phyloP scores from a whole-genome alignment of 169 alveolate species.

The Amoebophrya sp. region DNA sequence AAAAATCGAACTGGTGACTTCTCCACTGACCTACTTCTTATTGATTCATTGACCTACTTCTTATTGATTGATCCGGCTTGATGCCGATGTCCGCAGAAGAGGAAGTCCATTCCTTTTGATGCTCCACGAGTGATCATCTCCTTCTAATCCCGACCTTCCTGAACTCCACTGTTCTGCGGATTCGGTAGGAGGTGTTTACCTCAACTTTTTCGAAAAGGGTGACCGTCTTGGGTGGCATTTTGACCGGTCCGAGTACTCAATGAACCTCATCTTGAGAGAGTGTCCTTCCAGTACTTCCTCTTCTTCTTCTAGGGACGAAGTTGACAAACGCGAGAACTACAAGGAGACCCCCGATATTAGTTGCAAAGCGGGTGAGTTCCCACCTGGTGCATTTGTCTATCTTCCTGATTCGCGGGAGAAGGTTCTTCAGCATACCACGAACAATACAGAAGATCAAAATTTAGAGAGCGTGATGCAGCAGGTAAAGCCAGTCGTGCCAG shows the following conservation, averaged over 20 bases:
- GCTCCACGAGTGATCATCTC: too few relatives aligned
- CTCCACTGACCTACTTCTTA: too few relatives aligned
- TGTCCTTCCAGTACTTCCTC: background rate
- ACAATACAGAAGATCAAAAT: background rate
- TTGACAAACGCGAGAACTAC: background rate
- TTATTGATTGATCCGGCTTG: too few relatives aligned
- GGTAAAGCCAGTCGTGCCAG: background rate
- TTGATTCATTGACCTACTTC: too few relatives aligned
- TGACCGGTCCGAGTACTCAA: conserved; percentile 30
- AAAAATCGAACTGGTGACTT: too few relatives aligned
- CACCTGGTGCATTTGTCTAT: background rate
- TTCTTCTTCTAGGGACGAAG: background rate
- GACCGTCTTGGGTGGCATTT: conserved; percentile 39
- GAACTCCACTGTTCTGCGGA: too few relatives aligned
- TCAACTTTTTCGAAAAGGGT: conserved; percentile 37
- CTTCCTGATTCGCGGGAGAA: background rate
- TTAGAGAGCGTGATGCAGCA: background rate
- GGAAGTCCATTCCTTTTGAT: too few relatives aligned
- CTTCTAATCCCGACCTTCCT: too few relatives aligned
- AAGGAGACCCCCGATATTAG: too few relatives aligned
- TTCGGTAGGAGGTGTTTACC: conserved; percentile 27
- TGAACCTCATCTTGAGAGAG: conserved; percentile 33
- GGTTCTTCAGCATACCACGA: background rate
- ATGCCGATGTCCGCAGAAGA: too few relatives aligned
- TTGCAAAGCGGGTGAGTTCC: background rate